These are phyloP conservation scores for Hypoxylon sp. DNA, from an alignment of 2,329 filamentous ascomycete genomes.

Conservation along the genomic window DNA sequence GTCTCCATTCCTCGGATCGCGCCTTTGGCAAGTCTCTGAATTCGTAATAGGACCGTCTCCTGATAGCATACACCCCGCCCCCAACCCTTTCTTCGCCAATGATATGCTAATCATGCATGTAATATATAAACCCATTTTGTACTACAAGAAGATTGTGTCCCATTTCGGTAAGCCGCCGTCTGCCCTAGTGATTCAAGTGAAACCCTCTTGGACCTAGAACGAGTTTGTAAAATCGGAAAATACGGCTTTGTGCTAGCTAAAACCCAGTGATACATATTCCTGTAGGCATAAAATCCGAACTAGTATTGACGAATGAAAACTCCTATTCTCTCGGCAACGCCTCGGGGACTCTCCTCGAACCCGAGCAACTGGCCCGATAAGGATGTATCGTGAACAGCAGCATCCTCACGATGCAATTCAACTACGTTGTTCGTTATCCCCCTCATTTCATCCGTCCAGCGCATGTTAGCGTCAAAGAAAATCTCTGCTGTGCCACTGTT, in stretches of 20 bases:
- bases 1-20: too few species aligned
- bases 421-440: slow-evolving; percentile 48
- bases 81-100: background rate
- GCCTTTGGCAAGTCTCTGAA: too few species aligned
- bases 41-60: too few species aligned
- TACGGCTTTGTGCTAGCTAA: background rate
- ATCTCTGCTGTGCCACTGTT: slow-evolving; percentile 50
- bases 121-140: background rate
- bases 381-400: slow-evolving; percentile 63
- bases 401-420: slow-evolving; percentile 58
- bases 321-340: slow-evolving; percentile 46
- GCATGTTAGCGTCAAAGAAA: slow-evolving; percentile 60
- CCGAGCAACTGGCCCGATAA: slow-evolving; percentile 58
- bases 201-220: background rate
- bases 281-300: background rate
- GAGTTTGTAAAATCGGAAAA: background rate
- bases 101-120: background rate
- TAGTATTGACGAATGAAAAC: slow-evolving; percentile 36
- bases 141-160: background rate
- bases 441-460: slow-evolving; percentile 69
- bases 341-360: slow-evolving; percentile 56
- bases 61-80: background rate
- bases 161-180: background rate
- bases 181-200: background rate
- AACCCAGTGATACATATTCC: background rate